Base-by-base conservation (phyloP, 2,329 filamentous ascomycete genomes). In the Aspergillus sergii region DNA sequence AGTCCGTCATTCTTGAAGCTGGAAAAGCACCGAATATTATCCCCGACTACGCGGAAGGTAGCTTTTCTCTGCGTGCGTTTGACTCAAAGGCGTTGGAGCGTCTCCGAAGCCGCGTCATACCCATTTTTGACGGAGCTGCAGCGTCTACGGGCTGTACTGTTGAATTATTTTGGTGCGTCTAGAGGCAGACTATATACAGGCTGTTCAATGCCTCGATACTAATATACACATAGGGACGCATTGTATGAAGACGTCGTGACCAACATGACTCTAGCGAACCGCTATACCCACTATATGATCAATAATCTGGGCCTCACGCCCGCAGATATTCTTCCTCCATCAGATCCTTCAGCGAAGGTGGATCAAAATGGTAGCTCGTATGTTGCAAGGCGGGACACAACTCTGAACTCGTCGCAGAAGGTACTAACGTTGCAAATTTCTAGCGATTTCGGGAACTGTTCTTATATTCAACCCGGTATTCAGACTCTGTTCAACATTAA, bases 331-430 rank as follows among this genome's bases (percentile, higher is more conserved):
- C 28, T 36, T 30, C 14, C 16, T 23, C 50, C 50, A 21, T 54
- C 50, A 8, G 30, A 54, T 16, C 12, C 10, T 23, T 54, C 50
- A 9, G 10, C 30, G 1, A 54, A 54, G 30, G 30, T 32, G 28
- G 8, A 54, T 16, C 28, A 54, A 19, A 54, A 54, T 54, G 30
- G 50, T 16, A 54, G 50, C 50, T 54, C 50, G 50, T 54, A 54
- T 12, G 45, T 48, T 16, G 21, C 23, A 50, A 19, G 23, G 45
- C 23, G 43, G n/a, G 6, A 23, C 43, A 46, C 45, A 21, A 48
- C n/a, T 16, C 12, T 12, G 43, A 2, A 3, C 6, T 1, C 23
- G 9, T 48, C 11, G 23, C 43, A 41, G 3, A 46, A 46, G 16
- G 26, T 1, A 36, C 50, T 54, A 28, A 54, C n/a, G 9, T 16